phyloP scores from a whole-genome alignment of 257 asterid genomes.

The Avicennia marina region DNA sequence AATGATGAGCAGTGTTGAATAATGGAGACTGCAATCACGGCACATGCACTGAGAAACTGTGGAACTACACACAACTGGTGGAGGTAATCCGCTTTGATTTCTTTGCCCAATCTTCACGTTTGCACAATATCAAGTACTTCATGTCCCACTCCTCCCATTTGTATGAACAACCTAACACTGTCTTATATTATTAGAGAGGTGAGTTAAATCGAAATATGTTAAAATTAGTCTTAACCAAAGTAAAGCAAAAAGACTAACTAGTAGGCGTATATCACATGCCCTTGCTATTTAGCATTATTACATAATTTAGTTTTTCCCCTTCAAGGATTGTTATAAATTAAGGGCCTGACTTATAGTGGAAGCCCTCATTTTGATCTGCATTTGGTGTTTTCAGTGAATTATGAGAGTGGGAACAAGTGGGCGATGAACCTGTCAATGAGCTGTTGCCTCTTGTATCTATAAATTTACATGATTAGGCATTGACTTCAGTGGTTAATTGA shows the following conservation, averaged over 20 bases:
- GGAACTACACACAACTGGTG: neutral
- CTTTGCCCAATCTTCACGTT: conserved; percentile 33
- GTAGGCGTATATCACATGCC: too few relatives aligned
- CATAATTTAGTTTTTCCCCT: too few relatives aligned
- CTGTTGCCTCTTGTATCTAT: neutral
- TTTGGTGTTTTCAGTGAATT: neutral
- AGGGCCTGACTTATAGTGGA: too few relatives aligned
- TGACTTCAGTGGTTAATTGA: neutral
- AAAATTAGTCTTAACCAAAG: too few relatives aligned
- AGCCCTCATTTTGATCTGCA: neutral
- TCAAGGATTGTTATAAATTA: too few relatives aligned
- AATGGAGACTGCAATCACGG: conserved; percentile 21
- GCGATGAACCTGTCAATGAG: conserved; percentile 1
- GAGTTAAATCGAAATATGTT: too few relatives aligned
- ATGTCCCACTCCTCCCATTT: conserved; percentile 18
- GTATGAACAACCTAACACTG: neutral
- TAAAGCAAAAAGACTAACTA: too few relatives aligned
- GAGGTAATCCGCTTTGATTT: neutral
- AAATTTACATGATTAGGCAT: neutral
- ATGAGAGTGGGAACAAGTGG: too few relatives aligned
- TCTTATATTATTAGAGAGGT: too few relatives aligned
- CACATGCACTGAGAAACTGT: conserved; percentile 12
- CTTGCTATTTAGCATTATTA: too few relatives aligned
- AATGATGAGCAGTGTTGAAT: too few relatives aligned
- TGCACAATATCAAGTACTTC: conserved; percentile 25